Evolutionary conservation across 202 grass and related monocot species (phyloP).

Genomic region (Schoenoplectus tabernaemontani): DNA sequence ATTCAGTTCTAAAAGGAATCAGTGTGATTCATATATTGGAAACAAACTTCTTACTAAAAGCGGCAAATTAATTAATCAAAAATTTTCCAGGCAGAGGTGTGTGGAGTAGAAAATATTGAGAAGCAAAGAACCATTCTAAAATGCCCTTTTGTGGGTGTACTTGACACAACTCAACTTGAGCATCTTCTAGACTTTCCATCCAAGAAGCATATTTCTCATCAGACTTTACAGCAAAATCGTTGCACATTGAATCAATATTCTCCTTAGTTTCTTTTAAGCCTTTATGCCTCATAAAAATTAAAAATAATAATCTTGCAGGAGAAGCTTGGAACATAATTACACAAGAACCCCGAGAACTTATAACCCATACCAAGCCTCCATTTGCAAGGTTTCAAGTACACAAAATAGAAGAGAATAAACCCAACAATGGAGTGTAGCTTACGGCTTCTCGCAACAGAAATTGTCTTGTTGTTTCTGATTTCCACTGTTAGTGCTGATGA

Average conservation of each 20-base stretch:
- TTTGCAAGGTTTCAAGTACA: neutral
- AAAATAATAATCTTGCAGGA: conserved; percentile 30
- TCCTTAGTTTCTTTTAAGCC: neutral
- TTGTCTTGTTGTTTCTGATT: neutral
- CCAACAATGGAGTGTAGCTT: conserved; percentile 4
- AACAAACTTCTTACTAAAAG: neutral
- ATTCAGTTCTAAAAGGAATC: neutral
- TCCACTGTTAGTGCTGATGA: conserved; percentile 17
- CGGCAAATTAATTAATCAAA: neutral
- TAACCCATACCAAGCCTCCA: conserved; percentile 9
- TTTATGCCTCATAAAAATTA: conserved; percentile 6
- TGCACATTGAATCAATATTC: conserved; percentile 40
- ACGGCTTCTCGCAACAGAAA: neutral
- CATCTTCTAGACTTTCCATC: conserved; percentile 40
- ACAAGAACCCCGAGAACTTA: conserved; percentile 15
- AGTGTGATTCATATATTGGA: neutral
- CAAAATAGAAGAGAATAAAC: neutral
- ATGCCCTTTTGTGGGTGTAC: conserved; percentile 6
- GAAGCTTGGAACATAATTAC: conserved; percentile 50
- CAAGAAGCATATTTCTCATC: conserved; percentile 42
- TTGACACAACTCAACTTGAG: conserved; percentile 18
- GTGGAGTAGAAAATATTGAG: neutral
- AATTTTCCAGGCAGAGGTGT: neutral
- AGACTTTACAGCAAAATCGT: conserved; percentile 59
- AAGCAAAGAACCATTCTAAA: conserved; percentile 24